phyloP scores from a whole-genome alignment of 495 filamentous ascomycete genomes.

The Clohesyomyces aquaticus region DNA sequence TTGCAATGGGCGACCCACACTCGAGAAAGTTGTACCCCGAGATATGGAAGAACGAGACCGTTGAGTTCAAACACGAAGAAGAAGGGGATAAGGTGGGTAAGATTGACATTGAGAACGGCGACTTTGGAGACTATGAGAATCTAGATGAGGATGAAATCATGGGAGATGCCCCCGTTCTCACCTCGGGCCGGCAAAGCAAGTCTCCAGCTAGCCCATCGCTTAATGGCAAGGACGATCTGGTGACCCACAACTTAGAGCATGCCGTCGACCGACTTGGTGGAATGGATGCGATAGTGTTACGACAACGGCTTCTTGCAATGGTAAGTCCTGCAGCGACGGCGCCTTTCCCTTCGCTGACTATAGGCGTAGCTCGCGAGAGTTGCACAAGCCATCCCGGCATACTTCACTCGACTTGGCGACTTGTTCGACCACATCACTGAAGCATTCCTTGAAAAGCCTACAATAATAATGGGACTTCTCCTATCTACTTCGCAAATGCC shows the following conservation, averaged over 20 bases:
- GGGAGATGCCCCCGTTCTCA: slow-evolving; percentile 46
- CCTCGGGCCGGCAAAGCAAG: not conserved
- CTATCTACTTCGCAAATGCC: slow-evolving; percentile 54
- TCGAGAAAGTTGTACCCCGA: slow-evolving; percentile 60
- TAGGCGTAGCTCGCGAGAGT: slow-evolving; percentile 52
- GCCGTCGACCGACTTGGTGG: slow-evolving; percentile 47
- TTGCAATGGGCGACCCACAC: slow-evolving; percentile 61
- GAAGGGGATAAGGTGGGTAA: slow-evolving; percentile 46
- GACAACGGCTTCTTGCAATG: slow-evolving; percentile 49
- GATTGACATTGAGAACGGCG: slow-evolving; percentile 61
- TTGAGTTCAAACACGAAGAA: slow-evolving; percentile 45
- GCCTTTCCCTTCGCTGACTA: too few species aligned
- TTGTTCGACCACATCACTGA: slow-evolving; percentile 72
- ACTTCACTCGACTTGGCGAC: slow-evolving; percentile 52
- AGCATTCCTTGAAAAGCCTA: slow-evolving; percentile 65
- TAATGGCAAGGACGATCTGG: not conserved
- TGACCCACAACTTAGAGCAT: not conserved
- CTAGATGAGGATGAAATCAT: slow-evolving; percentile 54
- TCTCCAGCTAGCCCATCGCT: not conserved
- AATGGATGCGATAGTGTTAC: slow-evolving; percentile 48
- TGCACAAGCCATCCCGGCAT: slow-evolving; percentile 39
- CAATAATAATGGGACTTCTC: slow-evolving; percentile 73
- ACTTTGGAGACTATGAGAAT: slow-evolving; percentile 64
- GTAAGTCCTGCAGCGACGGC: slow-evolving; percentile 51
- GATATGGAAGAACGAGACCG: slow-evolving; percentile 65